Evolutionary conservation across 83 land plant genomes (phyloP).

Genomic region (Thuja plicata): DNA sequence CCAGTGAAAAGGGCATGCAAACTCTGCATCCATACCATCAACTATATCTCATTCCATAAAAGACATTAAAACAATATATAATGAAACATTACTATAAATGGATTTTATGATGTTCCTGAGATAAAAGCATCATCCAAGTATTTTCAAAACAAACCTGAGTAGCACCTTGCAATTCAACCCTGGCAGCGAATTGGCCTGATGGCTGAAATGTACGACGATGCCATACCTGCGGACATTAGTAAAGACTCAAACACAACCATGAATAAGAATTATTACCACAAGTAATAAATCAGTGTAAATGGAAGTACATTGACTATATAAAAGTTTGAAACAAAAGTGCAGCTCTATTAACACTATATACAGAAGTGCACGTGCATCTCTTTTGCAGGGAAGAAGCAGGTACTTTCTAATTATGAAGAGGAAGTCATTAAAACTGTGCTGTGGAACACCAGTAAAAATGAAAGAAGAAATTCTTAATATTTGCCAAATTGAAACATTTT

Average conservation of each 20-base stretch:
- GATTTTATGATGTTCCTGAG: background rate
- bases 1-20: slow-evolving; percentile 97
- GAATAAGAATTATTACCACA: background rate
- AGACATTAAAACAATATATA: background rate
- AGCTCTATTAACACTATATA: background rate
- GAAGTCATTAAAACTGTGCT: background rate
- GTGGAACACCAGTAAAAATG: background rate
- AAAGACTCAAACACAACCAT: background rate
- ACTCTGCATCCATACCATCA: slow-evolving; percentile 42
- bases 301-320: background rate
- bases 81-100: background rate
- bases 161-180: slow-evolving; percentile 86
- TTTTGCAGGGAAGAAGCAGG: background rate
- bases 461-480: background rate
- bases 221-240: slow-evolving; percentile 68
- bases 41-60: background rate
- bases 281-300: background rate
- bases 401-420: background rate
- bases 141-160: slow-evolving; percentile 45
- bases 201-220: slow-evolving; percentile 94
- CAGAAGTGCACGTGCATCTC: background rate
- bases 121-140: background rate
- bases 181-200: slow-evolving; percentile 97
- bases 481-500: background rate
- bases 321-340: background rate